These are phyloP conservation scores for Aspergillus sclerotiicarbonarius DNA, from an alignment of 495 filamentous ascomycete species.

Conservation along the genomic window DNA sequence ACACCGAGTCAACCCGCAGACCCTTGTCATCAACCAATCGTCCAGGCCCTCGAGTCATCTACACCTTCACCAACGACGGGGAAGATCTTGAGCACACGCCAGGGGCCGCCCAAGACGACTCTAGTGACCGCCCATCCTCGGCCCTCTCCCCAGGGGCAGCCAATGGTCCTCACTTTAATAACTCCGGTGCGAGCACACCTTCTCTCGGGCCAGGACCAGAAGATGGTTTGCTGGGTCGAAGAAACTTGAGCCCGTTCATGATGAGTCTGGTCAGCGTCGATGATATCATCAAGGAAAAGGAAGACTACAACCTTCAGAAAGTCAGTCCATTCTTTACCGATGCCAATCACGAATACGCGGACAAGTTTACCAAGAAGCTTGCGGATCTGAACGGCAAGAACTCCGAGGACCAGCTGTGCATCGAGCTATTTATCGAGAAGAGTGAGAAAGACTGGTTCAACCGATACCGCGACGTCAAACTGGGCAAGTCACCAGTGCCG, in stretches of 20 bases:
- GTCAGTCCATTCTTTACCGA: slow-evolving; percentile 71
- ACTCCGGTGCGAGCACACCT: slow-evolving; percentile 6
- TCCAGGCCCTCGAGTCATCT: neutral
- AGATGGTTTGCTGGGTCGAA: neutral
- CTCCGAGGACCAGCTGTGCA: slow-evolving; percentile 59
- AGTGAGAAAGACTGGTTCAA: slow-evolving; percentile 70
- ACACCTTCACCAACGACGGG: slow-evolving; percentile 26
- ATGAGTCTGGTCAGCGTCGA: slow-evolving; percentile 39
- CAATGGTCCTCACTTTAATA: neutral
- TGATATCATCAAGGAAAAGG: slow-evolving; percentile 56
- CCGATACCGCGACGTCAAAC: slow-evolving; percentile 55
- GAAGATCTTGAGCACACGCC: slow-evolving; percentile 13
- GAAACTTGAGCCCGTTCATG: slow-evolving; percentile 23
- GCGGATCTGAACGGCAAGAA: slow-evolving; percentile 54
- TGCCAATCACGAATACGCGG: slow-evolving; percentile 58
- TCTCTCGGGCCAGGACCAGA: slow-evolving; percentile 28
- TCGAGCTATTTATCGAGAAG: slow-evolving; percentile 62
- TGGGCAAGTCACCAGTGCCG: slow-evolving; percentile 42
- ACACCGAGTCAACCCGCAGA: slow-evolving; percentile 36
- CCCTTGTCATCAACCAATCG: slow-evolving; percentile 11
- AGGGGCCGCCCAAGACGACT: neutral
- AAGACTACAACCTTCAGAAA: slow-evolving; percentile 62
- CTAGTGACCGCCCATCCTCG: neutral
- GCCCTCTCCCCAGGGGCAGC: neutral
- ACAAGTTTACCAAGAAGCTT: slow-evolving; percentile 57